A percentile compares a stretch with the other conserved stretches of the same genome.
phyloP scores from a whole-genome alignment of 495 filamentous ascomycete genomes.

The Aspergillus ostianus region DNA sequence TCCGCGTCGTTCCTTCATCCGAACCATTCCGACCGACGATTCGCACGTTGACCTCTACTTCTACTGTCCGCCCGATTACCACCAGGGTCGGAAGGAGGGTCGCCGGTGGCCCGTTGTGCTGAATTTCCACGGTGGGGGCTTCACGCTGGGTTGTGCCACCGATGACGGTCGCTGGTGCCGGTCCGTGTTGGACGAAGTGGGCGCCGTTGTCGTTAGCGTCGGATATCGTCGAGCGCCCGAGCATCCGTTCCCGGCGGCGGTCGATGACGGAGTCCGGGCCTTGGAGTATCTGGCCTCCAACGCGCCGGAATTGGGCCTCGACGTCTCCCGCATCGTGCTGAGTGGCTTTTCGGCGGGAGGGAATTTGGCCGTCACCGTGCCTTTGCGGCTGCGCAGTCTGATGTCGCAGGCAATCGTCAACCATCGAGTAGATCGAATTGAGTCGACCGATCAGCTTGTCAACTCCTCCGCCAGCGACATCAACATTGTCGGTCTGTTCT shows the following conservation, averaged over 20 bases:
- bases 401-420: conserved; percentile 27
- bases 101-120: conserved; percentile 59
- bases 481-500: conserved; percentile 57
- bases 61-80: conserved; percentile 70
- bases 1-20: conserved; percentile 64
- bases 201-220: conserved; percentile 66
- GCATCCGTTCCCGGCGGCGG: conserved; percentile 70
- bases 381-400: conserved; percentile 57
- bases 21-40: conserved; percentile 60
- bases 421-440: conserved; percentile 26
- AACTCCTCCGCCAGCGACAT: conserved; percentile 33
- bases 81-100: conserved; percentile 32
- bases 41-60: conserved; percentile 67
- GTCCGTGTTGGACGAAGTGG: conserved; percentile 50
- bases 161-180: conserved; percentile 72
- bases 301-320: conserved; percentile 54
- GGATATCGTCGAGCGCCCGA: conserved; percentile 79
- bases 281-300: conserved; percentile 62
- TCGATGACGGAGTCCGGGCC: conserved; percentile 74
- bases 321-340: conserved; percentile 63
- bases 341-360: conserved; percentile 87
- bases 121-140: conserved; percentile 78
- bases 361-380: conserved; percentile 80
- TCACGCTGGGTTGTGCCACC: conserved; percentile 66
- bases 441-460: conserved; percentile 41